Conservation (phyloP, 305 asterid genomes). For the Fraxinus xanthoxyloides region DNA sequence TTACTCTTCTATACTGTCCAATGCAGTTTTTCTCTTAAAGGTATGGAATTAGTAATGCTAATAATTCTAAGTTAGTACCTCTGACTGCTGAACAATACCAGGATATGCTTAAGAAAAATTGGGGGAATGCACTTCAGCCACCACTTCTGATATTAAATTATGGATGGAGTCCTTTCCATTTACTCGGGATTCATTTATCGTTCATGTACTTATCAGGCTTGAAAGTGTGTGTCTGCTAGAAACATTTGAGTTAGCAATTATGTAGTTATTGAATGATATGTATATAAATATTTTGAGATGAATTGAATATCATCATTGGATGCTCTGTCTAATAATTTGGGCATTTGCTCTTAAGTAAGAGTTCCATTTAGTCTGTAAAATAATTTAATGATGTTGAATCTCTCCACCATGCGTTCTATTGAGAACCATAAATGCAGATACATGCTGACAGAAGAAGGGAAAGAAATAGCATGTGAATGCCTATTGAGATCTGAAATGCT, state of each 20-base stretch:
- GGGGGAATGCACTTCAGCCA: background rate
- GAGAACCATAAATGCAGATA: slow-evolving; percentile 50
- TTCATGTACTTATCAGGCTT: background rate
- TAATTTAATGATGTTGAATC: background rate
- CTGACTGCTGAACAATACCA: background rate
- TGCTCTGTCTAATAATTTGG: background rate
- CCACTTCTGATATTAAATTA: slow-evolving; percentile 13
- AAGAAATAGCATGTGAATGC: slow-evolving; percentile 80
- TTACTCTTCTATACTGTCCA: background rate
- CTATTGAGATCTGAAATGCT: slow-evolving; percentile 66
- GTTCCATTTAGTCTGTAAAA: slow-evolving; percentile 1
- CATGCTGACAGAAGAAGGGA: slow-evolving; percentile 95
- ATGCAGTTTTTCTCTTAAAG: background rate
- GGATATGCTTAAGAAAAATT: background rate
- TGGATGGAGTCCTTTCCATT: slow-evolving; percentile 10
- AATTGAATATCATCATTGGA: background rate
- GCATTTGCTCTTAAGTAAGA: slow-evolving; percentile 5
- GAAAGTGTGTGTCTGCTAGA: slow-evolving; percentile 11
- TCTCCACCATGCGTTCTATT: slow-evolving; percentile 8
- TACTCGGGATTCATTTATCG: background rate
- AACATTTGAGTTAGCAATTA: background rate
- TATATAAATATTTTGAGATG: slow-evolving; percentile 10
- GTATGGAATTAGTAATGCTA: background rate
- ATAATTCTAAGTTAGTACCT: background rate
- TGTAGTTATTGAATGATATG: slow-evolving; percentile 9